Conservation (phyloP, 768 basidiomycete genomes). For the Pleurotus citrinopileatus region DNA sequence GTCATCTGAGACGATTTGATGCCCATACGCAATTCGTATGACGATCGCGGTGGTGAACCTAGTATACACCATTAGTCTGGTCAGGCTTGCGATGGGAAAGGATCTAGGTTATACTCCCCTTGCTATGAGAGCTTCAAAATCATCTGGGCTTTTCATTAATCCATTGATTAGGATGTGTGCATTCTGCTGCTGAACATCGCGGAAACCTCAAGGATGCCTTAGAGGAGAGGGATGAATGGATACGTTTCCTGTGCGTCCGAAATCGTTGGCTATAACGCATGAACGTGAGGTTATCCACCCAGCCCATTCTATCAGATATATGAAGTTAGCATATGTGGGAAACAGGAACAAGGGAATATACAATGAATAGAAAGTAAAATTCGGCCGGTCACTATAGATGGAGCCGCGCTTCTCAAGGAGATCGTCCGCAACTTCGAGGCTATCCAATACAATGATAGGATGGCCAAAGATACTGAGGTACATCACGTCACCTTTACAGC, state of each 20-base stretch:
- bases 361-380: conserved; percentile 46
- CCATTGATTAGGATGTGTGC: conserved; percentile 27
- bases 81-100: neutral
- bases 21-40: conserved; percentile 20
- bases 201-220: conserved; percentile 20
- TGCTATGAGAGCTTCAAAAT: conserved; percentile 2
- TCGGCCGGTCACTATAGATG: conserved; percentile 23
- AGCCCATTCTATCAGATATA: conserved; percentile 17
- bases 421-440: conserved; percentile 10
- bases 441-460: conserved; percentile 9
- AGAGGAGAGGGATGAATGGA: conserved; percentile 19
- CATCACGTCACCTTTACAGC: conserved; percentile 12
- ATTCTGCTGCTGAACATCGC: conserved; percentile 24
- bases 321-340: too few species aligned
- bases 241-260: conserved; percentile 17
- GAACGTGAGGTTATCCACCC: conserved; percentile 16
- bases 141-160: conserved; percentile 21
- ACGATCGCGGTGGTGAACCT: neutral
- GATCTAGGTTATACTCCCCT: neutral
- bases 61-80: too few species aligned
- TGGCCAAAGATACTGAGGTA: conserved; percentile 7
- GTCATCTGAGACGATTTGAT: conserved; percentile 19
- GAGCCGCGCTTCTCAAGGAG: conserved; percentile 18
- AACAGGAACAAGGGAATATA: conserved; percentile 22
- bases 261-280: conserved; percentile 20